Base-by-base conservation (phyloP, 2,329 filamentous ascomycete species). In the Paraphoma chrysanthemicola region DNA sequence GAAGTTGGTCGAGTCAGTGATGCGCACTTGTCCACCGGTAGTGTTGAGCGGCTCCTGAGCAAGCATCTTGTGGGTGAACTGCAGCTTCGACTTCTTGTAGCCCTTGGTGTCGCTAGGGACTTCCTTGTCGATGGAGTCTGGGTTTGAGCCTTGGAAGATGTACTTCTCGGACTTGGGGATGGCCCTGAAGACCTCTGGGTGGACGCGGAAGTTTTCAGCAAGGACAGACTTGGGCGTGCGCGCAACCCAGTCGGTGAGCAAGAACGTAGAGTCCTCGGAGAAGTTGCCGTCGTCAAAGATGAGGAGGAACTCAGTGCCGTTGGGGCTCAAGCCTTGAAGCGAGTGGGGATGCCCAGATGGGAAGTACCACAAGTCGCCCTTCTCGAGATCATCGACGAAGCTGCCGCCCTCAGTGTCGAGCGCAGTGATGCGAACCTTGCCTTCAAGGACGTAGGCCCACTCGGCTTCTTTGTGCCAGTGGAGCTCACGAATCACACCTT, bases 381-480 rank as follows among this genome's bases (percentile, higher is more conserved):
- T 88, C 68, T 87, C 84, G 18, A 93, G 77, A 68, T 93, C 90
- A 62, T 92, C 90, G 58, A 93, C 85, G 72, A 92, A 93, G 60
- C 86, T 90, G 58, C 90, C 86, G 9, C 90, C 90, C 59, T 93
- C 88, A 42, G 88, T 86, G 75, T 92, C 89, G 16, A 93, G 82
- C 0, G 87, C 90, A 0, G 89, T 91, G 48, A 93, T 85, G 51
- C 90, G 86, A 17, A 90, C 88, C 56, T 84, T 82, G 48, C 90
- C 90, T 54, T 89, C 85, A 0, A 92, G 83, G 2, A 92, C 87
- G 60, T 90, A 92, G 0, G 88, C 88, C 90, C 90, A 92, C 70
- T 93, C 90, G 38, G 88, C 89, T 72, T 91, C 88, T 66, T 90
- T 91, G 80, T 93, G 90, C 90, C 90, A 93, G 71, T 93, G 90